These are phyloP conservation scores for Nissolia schottii DNA, from an alignment of 306 rosid genomes.

Conservation along the genomic window DNA sequence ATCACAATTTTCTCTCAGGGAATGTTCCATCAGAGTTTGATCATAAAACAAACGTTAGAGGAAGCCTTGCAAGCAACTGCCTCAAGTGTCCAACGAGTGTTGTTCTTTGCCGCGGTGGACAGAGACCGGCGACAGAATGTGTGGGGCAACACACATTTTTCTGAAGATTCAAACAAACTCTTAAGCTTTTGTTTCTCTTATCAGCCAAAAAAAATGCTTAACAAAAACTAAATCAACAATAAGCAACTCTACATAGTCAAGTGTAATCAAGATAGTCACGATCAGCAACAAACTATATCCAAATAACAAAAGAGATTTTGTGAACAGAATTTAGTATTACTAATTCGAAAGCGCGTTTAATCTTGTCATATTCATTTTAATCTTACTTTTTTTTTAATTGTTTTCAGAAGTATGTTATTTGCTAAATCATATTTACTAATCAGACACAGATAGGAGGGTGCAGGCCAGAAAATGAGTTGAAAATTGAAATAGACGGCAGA, in stretches of 20 bases:
- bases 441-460: too few species aligned
- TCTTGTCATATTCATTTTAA: background rate
- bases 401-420: background rate
- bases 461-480: too few species aligned
- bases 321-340: background rate
- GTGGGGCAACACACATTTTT: constrained; percentile 8
- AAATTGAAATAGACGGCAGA: too few species aligned
- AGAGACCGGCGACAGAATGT: constrained; percentile 38
- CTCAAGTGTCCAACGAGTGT: constrained; percentile 33
- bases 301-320: background rate
- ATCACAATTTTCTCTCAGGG: constrained; percentile 41
- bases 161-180: background rate
- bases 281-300: background rate
- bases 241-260: background rate
- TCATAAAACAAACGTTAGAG: constrained; percentile 10
- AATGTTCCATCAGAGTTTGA: constrained; percentile 30
- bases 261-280: background rate
- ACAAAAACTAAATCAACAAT: background rate
- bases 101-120: constrained; percentile 31
- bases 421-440: background rate
- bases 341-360: background rate
- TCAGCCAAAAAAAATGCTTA: background rate
- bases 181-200: background rate
- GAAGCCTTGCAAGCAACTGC: constrained; percentile 46
- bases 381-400: background rate